Evolutionary conservation across 495 filamentous ascomycete species (phyloP).

Genomic region (Aspergillus baeticus): DNA sequence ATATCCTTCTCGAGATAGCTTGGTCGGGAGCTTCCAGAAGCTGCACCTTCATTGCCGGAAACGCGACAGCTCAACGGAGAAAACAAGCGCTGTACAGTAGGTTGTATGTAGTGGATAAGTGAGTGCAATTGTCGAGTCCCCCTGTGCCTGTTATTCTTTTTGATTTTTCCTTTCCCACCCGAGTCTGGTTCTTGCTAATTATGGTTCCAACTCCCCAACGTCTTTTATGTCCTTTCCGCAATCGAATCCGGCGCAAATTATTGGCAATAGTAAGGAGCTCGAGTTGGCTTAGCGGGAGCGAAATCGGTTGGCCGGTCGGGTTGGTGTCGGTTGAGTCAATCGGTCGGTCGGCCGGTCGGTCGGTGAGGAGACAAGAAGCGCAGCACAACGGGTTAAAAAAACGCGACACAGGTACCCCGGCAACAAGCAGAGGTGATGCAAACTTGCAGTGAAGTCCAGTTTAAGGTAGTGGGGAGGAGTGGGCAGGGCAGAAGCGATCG

Average conservation of each 20-base stretch:
- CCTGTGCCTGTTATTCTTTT: neutral
- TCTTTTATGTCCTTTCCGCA: conserved; percentile 4
- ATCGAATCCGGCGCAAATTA: conserved; percentile 2
- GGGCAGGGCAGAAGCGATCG: no score
- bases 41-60: conserved; percentile 19
- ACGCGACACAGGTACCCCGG: neutral
- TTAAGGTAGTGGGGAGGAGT: neutral
- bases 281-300: neutral
- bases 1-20: conserved; percentile 6
- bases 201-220: neutral
- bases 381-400: no score
- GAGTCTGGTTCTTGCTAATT: neutral
- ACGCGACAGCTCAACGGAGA: neutral
- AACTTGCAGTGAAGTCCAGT: neutral
- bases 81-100: neutral
- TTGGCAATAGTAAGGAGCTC: conserved; percentile 10
- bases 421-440: neutral
- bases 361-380: no score
- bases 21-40: conserved; percentile 4
- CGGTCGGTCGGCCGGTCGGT: neutral
- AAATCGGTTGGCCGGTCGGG: conserved; percentile 3
- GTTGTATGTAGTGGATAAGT: no score
- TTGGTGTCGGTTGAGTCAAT: neutral
- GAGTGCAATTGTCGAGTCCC: neutral
- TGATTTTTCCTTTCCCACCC: neutral